These are phyloP conservation scores for Eustoma russellianum DNA, from an alignment of 257 asterid species.

Conservation along the genomic window DNA sequence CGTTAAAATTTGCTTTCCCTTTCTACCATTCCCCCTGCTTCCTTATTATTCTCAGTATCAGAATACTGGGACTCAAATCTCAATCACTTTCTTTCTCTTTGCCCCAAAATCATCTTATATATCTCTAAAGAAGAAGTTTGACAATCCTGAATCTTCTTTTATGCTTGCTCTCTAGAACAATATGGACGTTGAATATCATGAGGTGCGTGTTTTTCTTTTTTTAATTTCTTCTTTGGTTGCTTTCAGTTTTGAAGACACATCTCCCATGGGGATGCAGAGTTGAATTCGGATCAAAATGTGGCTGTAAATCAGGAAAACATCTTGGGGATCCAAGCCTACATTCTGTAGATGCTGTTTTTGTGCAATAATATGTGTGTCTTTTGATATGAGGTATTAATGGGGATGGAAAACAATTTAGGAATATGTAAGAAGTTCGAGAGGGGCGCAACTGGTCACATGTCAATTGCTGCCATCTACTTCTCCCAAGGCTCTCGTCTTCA, in stretches of 20 bases:
- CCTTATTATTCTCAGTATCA: not conserved
- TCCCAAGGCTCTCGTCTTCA: slow-evolving; percentile 94
- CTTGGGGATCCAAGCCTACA: too few species aligned
- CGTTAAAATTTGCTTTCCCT: not conserved
- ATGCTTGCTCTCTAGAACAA: slow-evolving; percentile 9
- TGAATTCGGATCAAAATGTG: too few species aligned
- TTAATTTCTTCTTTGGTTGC: not conserved
- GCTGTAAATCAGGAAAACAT: too few species aligned
- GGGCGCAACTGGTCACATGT: slow-evolving; percentile 72
- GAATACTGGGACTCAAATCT: not conserved
- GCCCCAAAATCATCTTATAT: not conserved
- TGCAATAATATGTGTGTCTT: too few species aligned
- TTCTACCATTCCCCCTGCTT: not conserved
- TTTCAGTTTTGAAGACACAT: not conserved
- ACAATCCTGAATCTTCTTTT: slow-evolving; percentile 8
- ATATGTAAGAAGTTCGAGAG: slow-evolving; percentile 61
- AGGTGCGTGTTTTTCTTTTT: slow-evolving; percentile 31
- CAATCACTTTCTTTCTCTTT: not conserved
- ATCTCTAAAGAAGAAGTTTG: slow-evolving; percentile 10
- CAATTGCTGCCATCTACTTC: slow-evolving; percentile 81
- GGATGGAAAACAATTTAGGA: slow-evolving; percentile 26
- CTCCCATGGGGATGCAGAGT: not conserved
- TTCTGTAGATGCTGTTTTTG: too few species aligned
- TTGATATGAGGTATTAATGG: too few species aligned
- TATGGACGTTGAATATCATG: slow-evolving; percentile 65